phyloP scores from a whole-genome alignment of 1,139 yeast genomes.

The Hyphopichia buzzinii region DNA sequence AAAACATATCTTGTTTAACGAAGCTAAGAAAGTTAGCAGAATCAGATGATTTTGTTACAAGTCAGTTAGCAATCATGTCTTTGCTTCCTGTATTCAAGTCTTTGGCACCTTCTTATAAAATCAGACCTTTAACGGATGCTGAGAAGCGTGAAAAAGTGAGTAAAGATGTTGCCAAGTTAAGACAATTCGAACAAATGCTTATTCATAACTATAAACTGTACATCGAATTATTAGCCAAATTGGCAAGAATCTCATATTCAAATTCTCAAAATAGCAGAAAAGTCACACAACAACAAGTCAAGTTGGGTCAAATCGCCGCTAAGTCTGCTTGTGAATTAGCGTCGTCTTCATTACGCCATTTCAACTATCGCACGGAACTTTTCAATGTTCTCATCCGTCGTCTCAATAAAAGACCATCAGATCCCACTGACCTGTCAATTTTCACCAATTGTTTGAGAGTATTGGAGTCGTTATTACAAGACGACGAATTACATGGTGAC shows the following conservation, averaged over 20 bases:
- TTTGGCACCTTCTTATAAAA: constrained; percentile 84
- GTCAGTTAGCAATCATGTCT: constrained; percentile 74
- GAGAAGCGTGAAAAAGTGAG: constrained; percentile 83
- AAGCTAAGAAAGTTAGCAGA: constrained; percentile 71
- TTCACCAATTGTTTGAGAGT: constrained; percentile 63
- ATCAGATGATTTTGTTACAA: constrained; percentile 64
- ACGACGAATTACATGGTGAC: constrained; percentile 78
- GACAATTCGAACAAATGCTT: constrained; percentile 78
- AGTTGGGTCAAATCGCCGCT: constrained; percentile 58
- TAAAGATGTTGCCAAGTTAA: constrained; percentile 71
- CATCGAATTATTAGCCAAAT: constrained; percentile 50
- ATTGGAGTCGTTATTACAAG: constrained; percentile 60
- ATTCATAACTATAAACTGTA: constrained; percentile 70
- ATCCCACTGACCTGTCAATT: constrained; percentile 42
- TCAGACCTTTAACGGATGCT: constrained; percentile 74
- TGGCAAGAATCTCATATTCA: constrained; percentile 38
- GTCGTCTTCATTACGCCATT: constrained; percentile 65
- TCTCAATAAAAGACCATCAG: constrained; percentile 54
- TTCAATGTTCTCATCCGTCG: constrained; percentile 65
- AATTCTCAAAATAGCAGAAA: constrained; percentile 42
- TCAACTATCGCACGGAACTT: constrained; percentile 76
- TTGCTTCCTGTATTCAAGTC: constrained; percentile 82
- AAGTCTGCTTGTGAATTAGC: constrained; percentile 78
- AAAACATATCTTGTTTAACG: constrained; percentile 63
- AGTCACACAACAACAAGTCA: constrained; percentile 34